Base-by-base conservation (phyloP, 2,329 filamentous ascomycete species). In the Rhynchosporium graminicola region DNA sequence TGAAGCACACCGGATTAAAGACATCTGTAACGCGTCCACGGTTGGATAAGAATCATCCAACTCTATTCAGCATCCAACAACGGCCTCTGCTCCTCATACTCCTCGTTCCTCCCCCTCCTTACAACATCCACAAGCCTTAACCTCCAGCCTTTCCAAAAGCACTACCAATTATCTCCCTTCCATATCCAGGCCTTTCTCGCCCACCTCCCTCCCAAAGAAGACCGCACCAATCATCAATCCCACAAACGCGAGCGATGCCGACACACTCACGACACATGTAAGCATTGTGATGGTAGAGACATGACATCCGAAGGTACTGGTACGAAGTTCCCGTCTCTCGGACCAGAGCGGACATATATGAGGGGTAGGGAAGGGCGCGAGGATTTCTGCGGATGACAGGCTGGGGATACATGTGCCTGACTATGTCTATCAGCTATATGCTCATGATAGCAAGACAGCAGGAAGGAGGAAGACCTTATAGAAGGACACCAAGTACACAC, bases 371-470 rank as follows among this genome's bases (percentile, higher is more conserved):
- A 80, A 78, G 1, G 83, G 83, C 2, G 82, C 82, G 15, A 85
- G 74, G 36, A 82, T 69, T 0, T 77, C 80, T 9, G 83, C 70
- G 0, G 65, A 60, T 61, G 79, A 72, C 15, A 75, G 73, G 64
- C 84, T 84, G 28, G 83, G 83, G 1, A 85, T 79, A 69, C 83
- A 86, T 0, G 80, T 78, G 72, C 78, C 81, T 4, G 82, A 69
- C 69, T 55, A 38, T 38, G 7, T 50, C 28, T 29, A 33, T 9
- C 47, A 43, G 33, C 33, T 36, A 36, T 9, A 36, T 36, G 33
- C 4, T 46, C 9, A 4, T 8, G 12, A 10, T 36, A 54, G 40
- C 26, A 13, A 29, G 5, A 52, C n/a, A 26, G 50, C 12, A 12
- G 5, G 26, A 46, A 29, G 15, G 45, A 60, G 9, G 47, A 28